Evolutionary conservation across 305 asterid species (phyloP), one percentile per base, ranked within the genome.

Genomic region (Galium porrigens): DNA sequence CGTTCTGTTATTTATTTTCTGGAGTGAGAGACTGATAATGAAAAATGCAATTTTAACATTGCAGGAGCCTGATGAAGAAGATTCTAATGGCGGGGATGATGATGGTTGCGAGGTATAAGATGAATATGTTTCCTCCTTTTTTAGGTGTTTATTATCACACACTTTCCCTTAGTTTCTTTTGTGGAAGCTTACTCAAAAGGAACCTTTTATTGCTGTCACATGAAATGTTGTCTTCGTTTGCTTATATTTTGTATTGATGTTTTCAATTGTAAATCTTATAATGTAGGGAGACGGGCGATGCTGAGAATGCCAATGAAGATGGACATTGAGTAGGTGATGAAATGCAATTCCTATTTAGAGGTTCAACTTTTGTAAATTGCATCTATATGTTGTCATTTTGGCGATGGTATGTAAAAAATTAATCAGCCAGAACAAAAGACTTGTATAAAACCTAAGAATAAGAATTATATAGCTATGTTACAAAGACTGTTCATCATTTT

Each of bases 51-150:
- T 58, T 53, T 54, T 33, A 52, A 68, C 56, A 54, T 58, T 79
- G 63, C 65, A 81, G 88, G 85, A 64, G 56, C 72, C 73, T 58
- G 87, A 81, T 68, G 86, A 83, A 14, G 85, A 79, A 61, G 80
- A 67, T 52, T 33, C 69, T 0, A 83, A 76, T 2, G 83, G 70
- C 8, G 83, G 71, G 1, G 87, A 73, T 7, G 85, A 75, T 8
- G 79, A 77, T 5, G 80, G 76, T 7, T 80, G 69, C 6, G 81
- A 80, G 70, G 83, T 77, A 65, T 67, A 62, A 17, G 42, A 27
- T 48, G 34, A 54, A 67, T 46, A 32, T 55, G 2, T 9, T 55
- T 55, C 37, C 10, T 25, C 22, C 0, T 6, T 0, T 14, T 22
- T 12, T 57, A 27, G 10, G 36, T 2, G 36, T 33, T 33, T 33